Evolutionary conservation across 495 filamentous ascomycete genomes (phyloP).

Genomic region (Bombardia bombarda): DNA sequence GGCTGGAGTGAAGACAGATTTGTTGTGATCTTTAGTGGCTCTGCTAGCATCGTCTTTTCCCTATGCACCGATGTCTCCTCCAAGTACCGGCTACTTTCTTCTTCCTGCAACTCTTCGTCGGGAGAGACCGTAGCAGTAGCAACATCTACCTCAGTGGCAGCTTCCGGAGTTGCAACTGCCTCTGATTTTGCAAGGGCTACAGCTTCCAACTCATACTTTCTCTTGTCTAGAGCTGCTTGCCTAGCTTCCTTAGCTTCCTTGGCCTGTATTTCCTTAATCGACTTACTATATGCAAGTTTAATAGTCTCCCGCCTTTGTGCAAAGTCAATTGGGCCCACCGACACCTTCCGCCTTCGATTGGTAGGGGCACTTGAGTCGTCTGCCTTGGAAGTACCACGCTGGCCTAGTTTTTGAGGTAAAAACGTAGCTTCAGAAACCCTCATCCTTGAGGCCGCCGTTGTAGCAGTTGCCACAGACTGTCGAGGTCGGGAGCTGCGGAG

Average conservation of each 20-base stretch:
- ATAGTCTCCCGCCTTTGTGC: slow-evolving; percentile 68
- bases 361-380: slow-evolving; percentile 21
- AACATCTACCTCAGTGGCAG: slow-evolving; percentile 13
- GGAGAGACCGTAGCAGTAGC: slow-evolving; percentile 8
- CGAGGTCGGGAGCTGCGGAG: slow-evolving; percentile 76
- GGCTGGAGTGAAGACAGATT: slow-evolving; percentile 13
- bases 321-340: slow-evolving; percentile 66
- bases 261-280: slow-evolving; percentile 62
- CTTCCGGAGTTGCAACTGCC: slow-evolving; percentile 21
- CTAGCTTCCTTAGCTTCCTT: slow-evolving; percentile 46
- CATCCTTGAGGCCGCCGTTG: slow-evolving; percentile 56
- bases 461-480: slow-evolving; percentile 69
- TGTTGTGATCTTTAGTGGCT: slow-evolving; percentile 22
- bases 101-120: neutral
- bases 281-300: slow-evolving; percentile 71
- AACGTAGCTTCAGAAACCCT: slow-evolving; percentile 35
- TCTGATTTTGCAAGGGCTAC: slow-evolving; percentile 25
- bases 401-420: slow-evolving; percentile 28
- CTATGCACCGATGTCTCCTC: slow-evolving; percentile 3
- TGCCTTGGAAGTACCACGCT: slow-evolving; percentile 25
- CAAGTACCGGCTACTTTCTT: neutral
- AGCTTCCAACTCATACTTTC: slow-evolving; percentile 32
- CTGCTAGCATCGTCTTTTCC: slow-evolving; percentile 12
- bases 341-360: slow-evolving; percentile 34
- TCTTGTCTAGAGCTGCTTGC: slow-evolving; percentile 26